Evolutionary conservation across 352 stramenopile species (phyloP).

Genomic region (Phytophthora podocarpi): DNA sequence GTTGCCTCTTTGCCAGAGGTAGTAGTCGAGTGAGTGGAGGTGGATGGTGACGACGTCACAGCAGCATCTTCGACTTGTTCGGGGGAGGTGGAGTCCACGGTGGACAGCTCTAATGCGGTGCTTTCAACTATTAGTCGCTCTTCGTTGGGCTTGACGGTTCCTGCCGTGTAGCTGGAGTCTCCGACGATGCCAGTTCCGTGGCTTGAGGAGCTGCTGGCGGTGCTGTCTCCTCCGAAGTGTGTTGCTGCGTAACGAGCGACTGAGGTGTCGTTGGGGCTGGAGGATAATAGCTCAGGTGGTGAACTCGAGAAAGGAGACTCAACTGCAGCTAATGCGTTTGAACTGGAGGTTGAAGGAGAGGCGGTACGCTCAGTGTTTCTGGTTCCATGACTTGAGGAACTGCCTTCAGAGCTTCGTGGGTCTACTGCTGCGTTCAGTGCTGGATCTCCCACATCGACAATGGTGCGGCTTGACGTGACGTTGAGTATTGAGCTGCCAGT

Average conservation of each 20-base stretch:
- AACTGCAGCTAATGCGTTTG: neutral
- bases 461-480: neutral
- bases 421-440: neutral
- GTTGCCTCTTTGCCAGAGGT: slow-evolving; percentile 10
- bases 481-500: neutral
- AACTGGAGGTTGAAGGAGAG: neutral
- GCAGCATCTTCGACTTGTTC: slow-evolving; percentile 5
- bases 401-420: neutral
- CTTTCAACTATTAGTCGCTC: slow-evolving; percentile 11
- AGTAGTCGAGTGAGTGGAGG: neutral
- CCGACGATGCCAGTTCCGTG: neutral
- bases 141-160: slow-evolving; percentile 1
- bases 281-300: neutral
- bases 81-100: neutral
- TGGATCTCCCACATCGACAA: slow-evolving; percentile 9
- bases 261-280: neutral
- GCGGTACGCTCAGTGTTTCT: neutral
- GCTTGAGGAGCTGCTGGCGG: neutral
- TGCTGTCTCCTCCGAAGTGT: neutral
- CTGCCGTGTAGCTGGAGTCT: slow-evolving; percentile 7
- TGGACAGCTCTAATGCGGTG: slow-evolving; percentile 8
- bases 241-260: neutral
- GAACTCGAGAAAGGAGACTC: neutral
- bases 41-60: neutral
- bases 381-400: slow-evolving; percentile 2